phyloP scores from a whole-genome alignment of 2,329 filamentous ascomycete genomes.

The Nothophaeocryptopus gaeumannii region DNA sequence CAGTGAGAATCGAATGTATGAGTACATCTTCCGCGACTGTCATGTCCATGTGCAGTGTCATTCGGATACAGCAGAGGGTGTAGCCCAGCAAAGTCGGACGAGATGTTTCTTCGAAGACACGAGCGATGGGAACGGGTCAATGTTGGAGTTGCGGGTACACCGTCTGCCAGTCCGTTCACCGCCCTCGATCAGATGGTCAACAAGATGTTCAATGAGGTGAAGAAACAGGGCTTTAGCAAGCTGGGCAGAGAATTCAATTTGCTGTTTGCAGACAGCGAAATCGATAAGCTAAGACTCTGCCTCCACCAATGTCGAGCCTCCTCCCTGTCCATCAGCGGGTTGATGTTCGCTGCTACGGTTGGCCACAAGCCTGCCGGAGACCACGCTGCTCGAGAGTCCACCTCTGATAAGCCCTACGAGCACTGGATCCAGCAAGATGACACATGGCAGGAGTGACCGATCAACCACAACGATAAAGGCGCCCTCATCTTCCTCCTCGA shows the following conservation, averaged over 20 bases:
- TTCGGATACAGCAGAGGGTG: too few species aligned
- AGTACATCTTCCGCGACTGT: too few species aligned
- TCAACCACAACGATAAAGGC: conserved; percentile 60
- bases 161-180: conserved; percentile 48
- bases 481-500: conserved; percentile 61
- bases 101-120: too few species aligned
- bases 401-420: too few species aligned
- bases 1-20: too few species aligned
- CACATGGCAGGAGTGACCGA: conserved; percentile 14
- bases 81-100: too few species aligned
- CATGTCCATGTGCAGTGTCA: too few species aligned
- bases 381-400: too few species aligned
- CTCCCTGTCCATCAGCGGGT: conserved; percentile 50
- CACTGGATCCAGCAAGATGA: conserved; percentile 8
- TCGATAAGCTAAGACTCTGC: conserved; percentile 58
- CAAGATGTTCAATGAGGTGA: conserved; percentile 61
- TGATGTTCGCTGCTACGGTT: conserved; percentile 60
- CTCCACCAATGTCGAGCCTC: conserved; percentile 60
- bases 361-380: conserved; percentile 33
- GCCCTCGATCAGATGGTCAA: conserved; percentile 62
- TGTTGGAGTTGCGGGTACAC: too few species aligned
- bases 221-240: conserved; percentile 59
- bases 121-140: too few species aligned
- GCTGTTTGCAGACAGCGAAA: conserved; percentile 61
- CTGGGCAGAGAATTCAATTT: conserved; percentile 62